Percentiles rank a stretch among this genome's conserved stretches.
phyloP scores from a whole-genome alignment of 2,329 filamentous ascomycete species.

The Corynespora cassiicola region DNA sequence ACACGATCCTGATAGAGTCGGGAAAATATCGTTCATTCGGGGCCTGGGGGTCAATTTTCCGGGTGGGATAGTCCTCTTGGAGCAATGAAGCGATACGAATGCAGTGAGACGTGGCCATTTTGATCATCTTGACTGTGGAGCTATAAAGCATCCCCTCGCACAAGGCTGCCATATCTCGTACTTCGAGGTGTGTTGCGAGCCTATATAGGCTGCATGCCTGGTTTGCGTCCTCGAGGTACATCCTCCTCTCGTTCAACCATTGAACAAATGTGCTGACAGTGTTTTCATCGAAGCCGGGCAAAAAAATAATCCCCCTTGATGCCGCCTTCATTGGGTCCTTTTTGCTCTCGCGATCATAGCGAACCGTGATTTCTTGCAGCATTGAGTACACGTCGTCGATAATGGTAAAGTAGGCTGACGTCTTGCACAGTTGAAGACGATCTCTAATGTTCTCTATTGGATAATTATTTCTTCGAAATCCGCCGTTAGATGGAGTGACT shows the following conservation, averaged over 20 bases:
- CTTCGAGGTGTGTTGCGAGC: constrained; percentile 18
- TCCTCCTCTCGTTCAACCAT: constrained; percentile 21
- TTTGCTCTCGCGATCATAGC: too few relatives aligned
- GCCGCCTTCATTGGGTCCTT: constrained; percentile 15
- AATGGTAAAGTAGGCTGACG: too few relatives aligned
- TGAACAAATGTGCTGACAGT: constrained; percentile 19
- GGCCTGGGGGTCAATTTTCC: too few relatives aligned
- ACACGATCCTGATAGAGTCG: too few relatives aligned
- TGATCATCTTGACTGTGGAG: too few relatives aligned
- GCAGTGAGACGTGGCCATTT: too few relatives aligned
- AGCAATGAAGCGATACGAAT: too few relatives aligned
- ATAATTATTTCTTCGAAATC: constrained; percentile 4
- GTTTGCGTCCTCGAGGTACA: constrained; percentile 10
- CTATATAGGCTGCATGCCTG: constrained; percentile 21
- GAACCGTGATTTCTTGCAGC: too few relatives aligned
- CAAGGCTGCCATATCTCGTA: constrained; percentile 18
- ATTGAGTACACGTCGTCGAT: too few relatives aligned
- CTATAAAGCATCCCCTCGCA: too few relatives aligned
- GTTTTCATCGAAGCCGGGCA: constrained; percentile 9
- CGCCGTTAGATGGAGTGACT: constrained; percentile 2
- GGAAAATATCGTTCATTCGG: too few relatives aligned
- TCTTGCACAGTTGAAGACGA: constrained; percentile 17
- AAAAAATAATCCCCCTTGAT: constrained; percentile 22
- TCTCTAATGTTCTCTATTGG: not conserved
- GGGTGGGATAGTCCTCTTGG: too few relatives aligned